phyloP scores from a whole-genome alignment of 768 basidiomycete genomes.

The Cyathus striatus region DNA sequence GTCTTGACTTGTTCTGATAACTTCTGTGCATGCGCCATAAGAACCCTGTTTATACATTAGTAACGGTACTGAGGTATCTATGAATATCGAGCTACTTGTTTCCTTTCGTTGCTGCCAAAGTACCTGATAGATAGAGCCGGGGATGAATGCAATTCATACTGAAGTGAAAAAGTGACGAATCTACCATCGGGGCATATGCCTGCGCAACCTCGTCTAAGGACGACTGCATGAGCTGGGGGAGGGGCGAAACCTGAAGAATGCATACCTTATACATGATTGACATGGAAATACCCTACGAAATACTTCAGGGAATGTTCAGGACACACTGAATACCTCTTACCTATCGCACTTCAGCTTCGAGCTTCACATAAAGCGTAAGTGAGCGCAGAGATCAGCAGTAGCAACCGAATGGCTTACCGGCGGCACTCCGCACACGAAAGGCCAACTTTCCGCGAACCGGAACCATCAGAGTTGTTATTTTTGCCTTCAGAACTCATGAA shows the following conservation, averaged over 20 bases:
- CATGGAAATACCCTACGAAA: slow-evolving; percentile 43
- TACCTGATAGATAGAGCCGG: slow-evolving; percentile 21
- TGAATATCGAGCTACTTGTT: too few species aligned
- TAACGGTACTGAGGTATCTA: too few species aligned
- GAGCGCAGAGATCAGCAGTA: background rate
- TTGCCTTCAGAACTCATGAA: slow-evolving; percentile 9
- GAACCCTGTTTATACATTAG: slow-evolving; percentile 34
- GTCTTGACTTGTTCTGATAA: slow-evolving; percentile 42
- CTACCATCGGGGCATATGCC: slow-evolving; percentile 47
- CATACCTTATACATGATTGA: slow-evolving; percentile 43
- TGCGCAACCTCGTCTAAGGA: slow-evolving; percentile 42
- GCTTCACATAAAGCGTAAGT: slow-evolving; percentile 16
- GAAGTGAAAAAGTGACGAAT: slow-evolving; percentile 4
- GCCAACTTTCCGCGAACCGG: slow-evolving; percentile 28
- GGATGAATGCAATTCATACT: background rate
- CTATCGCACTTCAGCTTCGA: slow-evolving; percentile 56
- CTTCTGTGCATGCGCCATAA: slow-evolving; percentile 44
- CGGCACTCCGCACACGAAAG: slow-evolving; percentile 52
- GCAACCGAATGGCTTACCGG: slow-evolving; percentile 21
- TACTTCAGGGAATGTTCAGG: background rate
- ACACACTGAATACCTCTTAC: slow-evolving; percentile 9
- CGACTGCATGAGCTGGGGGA: background rate
- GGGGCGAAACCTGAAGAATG: background rate
- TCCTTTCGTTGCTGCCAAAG: slow-evolving; percentile 48
- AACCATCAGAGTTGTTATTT: slow-evolving; percentile 8